Base-by-base conservation (phyloP, 2,329 filamentous ascomycete genomes). In the Ramularia collo-cygni region DNA sequence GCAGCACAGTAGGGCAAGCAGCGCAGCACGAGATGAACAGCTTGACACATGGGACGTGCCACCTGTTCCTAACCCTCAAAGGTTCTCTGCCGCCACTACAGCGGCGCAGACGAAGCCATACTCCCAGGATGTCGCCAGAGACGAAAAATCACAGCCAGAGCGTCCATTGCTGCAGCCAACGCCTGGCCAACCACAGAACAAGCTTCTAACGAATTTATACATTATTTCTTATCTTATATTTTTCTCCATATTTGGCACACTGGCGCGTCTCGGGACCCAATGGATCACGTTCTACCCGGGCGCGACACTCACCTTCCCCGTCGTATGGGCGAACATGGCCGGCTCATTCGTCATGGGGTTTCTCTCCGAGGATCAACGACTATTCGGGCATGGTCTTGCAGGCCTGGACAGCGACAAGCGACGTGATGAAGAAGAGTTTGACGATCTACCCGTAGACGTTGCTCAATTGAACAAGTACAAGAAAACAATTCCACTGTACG, bases 291-390 rank as follows among this genome's bases (percentile, higher is more conserved):
- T 73, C 40, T 95, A 94, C 59, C 79, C 83, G 1, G 83, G 81
- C 15, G 77, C 84, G 0, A 87, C 88, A 0, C 69, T 92, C 15
- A 68, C 77, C 4, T 89, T 85, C 40, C 75, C 78, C 36, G 80
- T 84, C 2, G 64, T 94, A 15, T 96, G 90, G 90, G 81, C 88
- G 44, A 95, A 96, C 56, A 81, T 95, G 33, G 77, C 71, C 1
- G 90, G 90, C 1, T 83, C 84, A 40, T 58, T 93, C 0, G 51
- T 94, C 42, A 84, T 96, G 77, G 90, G 92, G 2, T 93, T 94
- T 57, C 71, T 95, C 2, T 67, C 76, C 8, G 85, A 95, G 64
- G 86, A 95, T 56, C 72, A 77, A 46, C 79, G 75, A 53, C 66
- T 94, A 5, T 93, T 94, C 60, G 75, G 75, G 19, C 64, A 77